Percentiles rank a stretch among this genome's conserved stretches.
These are phyloP conservation scores for Euphorbia peplus DNA, from an alignment of 345 rosid species.

Conservation along the genomic window DNA sequence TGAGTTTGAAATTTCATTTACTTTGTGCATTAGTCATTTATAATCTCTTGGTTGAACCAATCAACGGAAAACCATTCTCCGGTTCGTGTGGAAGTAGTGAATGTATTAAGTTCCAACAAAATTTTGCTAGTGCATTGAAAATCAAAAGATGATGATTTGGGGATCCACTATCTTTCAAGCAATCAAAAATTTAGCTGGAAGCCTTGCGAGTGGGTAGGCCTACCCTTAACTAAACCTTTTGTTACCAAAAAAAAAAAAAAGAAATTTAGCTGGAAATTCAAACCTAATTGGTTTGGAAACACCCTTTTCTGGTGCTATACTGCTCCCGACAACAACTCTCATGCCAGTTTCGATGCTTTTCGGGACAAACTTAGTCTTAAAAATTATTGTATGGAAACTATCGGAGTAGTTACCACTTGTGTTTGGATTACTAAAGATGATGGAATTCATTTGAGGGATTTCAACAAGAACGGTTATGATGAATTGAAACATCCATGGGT, in stretches of 20 bases:
- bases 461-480: not conserved
- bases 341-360: conserved; percentile 21
- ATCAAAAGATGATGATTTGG: conserved; percentile 37
- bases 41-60: not conserved
- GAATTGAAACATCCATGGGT: not conserved
- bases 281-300: conserved; percentile 20
- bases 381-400: no score
- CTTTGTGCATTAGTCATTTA: not conserved
- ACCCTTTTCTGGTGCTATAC: conserved; percentile 38
- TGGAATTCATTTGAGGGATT: conserved; percentile 25
- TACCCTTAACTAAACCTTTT: no score
- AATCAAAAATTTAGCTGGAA: conserved; percentile 23
- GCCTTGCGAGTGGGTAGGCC: no score
- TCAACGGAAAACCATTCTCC: not conserved
- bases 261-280: conserved; percentile 26
- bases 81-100: not conserved
- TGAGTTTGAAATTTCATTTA: not conserved
- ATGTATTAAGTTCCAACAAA: not conserved
- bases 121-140: conserved; percentile 31
- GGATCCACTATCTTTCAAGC: conserved; percentile 7
- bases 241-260: no score
- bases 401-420: conserved; percentile 17
- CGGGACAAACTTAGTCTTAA: conserved; percentile 20
- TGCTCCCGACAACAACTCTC: conserved; percentile 4
- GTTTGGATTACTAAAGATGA: conserved; percentile 22